These are phyloP conservation scores for Elsinoe ampelina DNA, from an alignment of 2,329 filamentous ascomycete species.

Conservation along the genomic window DNA sequence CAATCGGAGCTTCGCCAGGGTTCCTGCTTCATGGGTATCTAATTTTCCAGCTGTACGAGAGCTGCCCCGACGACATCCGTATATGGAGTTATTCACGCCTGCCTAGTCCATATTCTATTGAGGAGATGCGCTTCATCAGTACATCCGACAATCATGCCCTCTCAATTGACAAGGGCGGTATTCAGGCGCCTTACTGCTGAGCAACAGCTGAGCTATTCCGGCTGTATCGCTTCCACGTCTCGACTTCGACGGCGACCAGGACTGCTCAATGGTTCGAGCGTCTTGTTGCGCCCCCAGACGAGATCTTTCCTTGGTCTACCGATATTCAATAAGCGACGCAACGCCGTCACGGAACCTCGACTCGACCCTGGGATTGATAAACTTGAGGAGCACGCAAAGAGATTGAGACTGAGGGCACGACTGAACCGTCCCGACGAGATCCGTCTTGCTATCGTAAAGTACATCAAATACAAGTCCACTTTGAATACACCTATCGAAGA, in stretches of 20 bases:
- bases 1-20: constrained; percentile 6
- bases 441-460: constrained; percentile 52
- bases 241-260: background rate
- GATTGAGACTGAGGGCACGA: constrained; percentile 53
- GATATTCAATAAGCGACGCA: constrained; percentile 45
- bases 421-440: constrained; percentile 57
- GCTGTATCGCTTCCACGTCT: constrained; percentile 24
- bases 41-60: background rate
- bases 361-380: constrained; percentile 62
- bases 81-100: no score
- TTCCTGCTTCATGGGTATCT: background rate
- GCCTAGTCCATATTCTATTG: background rate
- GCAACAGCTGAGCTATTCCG: constrained; percentile 38
- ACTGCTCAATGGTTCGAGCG: no score
- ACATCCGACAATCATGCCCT: constrained; percentile 41
- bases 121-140: background rate
- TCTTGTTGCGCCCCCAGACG: constrained; percentile 27
- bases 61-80: background rate
- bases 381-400: constrained; percentile 59
- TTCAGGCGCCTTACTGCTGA: constrained; percentile 49
- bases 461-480: constrained; percentile 48
- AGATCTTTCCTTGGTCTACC: constrained; percentile 55
- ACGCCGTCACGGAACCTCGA: constrained; percentile 50
- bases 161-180: constrained; percentile 51
- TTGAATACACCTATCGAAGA: constrained; percentile 18